Conservation (phyloP, 2,329 filamentous ascomycete genomes). For the Aspergillaceae sp. region DNA sequence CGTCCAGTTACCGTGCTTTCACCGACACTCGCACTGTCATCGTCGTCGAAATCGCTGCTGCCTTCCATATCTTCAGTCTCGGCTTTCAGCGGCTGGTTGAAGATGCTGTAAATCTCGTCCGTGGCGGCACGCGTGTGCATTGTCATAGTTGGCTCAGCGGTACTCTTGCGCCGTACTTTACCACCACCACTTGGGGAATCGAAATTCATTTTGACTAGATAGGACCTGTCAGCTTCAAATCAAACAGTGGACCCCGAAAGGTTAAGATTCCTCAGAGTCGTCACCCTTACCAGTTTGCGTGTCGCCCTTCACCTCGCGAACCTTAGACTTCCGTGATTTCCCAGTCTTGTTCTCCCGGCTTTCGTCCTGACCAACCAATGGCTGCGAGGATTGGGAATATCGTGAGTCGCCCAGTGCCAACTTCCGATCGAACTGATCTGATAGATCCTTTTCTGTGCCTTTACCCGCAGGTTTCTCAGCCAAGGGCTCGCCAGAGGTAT, state of each 20-base stretch:
- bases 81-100: conserved; percentile 70
- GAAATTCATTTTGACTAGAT: conserved; percentile 77
- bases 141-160: conserved; percentile 89
- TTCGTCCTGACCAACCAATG: conserved; percentile 11
- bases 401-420: conserved; percentile 17
- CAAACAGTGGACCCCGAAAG: no score
- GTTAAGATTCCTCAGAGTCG: not conserved
- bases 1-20: conserved; percentile 76
- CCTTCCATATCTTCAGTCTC: conserved; percentile 44
- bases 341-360: conserved; percentile 21
- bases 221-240: no score
- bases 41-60: conserved; percentile 50
- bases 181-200: conserved; percentile 71
- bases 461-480: conserved; percentile 7
- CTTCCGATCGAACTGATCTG: conserved; percentile 25
- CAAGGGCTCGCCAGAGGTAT: conserved; percentile 16
- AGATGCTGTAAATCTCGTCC: conserved; percentile 95
- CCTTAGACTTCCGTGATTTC: conserved; percentile 63
- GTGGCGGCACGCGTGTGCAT: conserved; percentile 91
- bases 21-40: conserved; percentile 71
- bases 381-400: conserved; percentile 2
- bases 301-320: conserved; percentile 73
- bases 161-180: conserved; percentile 71
- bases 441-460: conserved; percentile 16
- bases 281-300: conserved; percentile 72